Percentiles rank a stretch among this genome's conserved stretches.
Conservation (phyloP, 2,329 filamentous ascomycete species). For the Monilinia fructigena region DNA sequence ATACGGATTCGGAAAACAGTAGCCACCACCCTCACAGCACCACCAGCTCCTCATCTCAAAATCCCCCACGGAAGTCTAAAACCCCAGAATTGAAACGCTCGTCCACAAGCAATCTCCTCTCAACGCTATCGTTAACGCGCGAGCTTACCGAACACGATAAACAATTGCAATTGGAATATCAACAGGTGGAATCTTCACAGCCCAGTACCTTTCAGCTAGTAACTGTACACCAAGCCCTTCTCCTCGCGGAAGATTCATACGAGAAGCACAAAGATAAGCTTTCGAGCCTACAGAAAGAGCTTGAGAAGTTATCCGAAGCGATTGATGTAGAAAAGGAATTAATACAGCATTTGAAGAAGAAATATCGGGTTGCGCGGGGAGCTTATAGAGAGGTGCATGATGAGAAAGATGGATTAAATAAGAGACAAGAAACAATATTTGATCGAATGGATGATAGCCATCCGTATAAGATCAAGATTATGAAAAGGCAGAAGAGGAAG, state of each 20-base stretch:
- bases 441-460: not conserved
- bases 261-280: not conserved
- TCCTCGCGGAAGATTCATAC: not conserved
- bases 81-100: not conserved
- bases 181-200: fast-evolving
- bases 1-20: not conserved
- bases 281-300: not conserved
- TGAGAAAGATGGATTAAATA: not conserved
- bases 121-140: not conserved
- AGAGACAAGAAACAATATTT: not conserved
- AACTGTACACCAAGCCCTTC: not conserved
- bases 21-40: not conserved
- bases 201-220: not conserved
- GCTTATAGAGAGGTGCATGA: not conserved
- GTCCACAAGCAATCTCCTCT: not conserved
- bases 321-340: not conserved
- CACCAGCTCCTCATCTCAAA: not conserved
- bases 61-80: not conserved
- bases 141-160: not conserved
- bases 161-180: not conserved
- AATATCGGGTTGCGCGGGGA: not conserved
- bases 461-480: conserved; percentile 3
- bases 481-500: not conserved
- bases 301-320: not conserved
- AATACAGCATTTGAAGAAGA: not conserved